Evolutionary conservation across 495 filamentous ascomycete species (phyloP).

Genomic region (Annulohypoxylon moriforme): DNA sequence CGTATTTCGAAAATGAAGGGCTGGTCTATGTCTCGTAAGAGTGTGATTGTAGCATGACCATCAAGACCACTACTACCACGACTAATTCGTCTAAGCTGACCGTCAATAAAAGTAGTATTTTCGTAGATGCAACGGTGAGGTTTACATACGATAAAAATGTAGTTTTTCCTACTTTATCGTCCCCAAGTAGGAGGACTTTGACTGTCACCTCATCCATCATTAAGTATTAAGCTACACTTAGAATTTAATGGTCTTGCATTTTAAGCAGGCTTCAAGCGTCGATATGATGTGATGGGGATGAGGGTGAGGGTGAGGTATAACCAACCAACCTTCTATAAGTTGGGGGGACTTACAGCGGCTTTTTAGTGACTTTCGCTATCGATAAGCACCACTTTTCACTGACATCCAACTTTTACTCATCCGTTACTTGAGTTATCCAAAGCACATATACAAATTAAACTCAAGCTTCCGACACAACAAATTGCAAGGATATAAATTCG

Average conservation of each 20-base stretch:
- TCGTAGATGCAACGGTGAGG: constrained; percentile 6
- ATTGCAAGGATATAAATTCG: not conserved
- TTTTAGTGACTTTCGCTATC: constrained; percentile 30
- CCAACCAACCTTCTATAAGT: not conserved
- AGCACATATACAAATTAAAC: not conserved
- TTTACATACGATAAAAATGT: constrained; percentile 85
- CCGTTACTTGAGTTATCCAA: constrained; percentile 13
- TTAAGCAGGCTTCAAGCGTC: not conserved
- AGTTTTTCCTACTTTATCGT: constrained; percentile 83
- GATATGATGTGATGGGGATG: not conserved
- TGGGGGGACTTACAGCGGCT: constrained; percentile 15
- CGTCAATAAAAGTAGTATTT: constrained; percentile 11
- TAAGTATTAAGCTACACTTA: not conserved
- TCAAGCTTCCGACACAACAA: constrained; percentile 3
- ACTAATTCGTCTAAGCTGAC: constrained; percentile 59
- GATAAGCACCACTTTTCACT: constrained; percentile 31
- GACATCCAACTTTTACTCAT: constrained; percentile 21
- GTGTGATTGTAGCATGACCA: constrained; percentile 56
- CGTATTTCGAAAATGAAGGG: constrained; percentile 84
- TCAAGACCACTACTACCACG: constrained; percentile 54
- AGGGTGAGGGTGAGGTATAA: not conserved
- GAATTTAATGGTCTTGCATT: not conserved
- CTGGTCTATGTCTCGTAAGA: constrained; percentile 80
- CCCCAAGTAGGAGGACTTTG: constrained; percentile 82
- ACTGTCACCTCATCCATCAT: constrained; percentile 63